Percentiles rank a stretch among this genome's conserved stretches.
These are phyloP conservation scores for Colletotrichum kahawae DNA, from an alignment of 2,329 filamentous ascomycete genomes.

Conservation along the genomic window DNA sequence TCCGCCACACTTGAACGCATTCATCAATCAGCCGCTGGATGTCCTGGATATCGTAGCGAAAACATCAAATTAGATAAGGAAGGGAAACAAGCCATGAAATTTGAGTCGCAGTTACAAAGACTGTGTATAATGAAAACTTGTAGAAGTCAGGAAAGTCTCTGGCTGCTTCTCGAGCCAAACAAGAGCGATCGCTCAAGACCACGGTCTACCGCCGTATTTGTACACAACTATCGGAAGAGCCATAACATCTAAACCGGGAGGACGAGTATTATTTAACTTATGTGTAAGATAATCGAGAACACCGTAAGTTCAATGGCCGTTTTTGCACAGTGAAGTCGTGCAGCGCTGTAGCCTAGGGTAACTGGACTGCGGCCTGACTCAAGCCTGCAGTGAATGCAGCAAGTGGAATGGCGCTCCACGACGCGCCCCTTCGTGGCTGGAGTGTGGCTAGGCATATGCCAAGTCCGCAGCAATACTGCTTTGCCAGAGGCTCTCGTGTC, in stretches of 20 bases:
- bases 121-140: rapidly evolving
- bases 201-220: not conserved
- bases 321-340: not conserved
- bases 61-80: not conserved
- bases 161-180: not conserved
- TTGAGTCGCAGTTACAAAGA: not conserved
- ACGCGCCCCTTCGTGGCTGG: too few species aligned
- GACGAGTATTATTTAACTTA: rapidly evolving
- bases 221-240: not conserved
- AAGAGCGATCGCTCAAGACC: not conserved
- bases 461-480: too few species aligned
- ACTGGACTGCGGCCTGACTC: not conserved
- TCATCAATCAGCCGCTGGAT: rapidly evolving
- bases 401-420: not conserved
- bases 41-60: rapidly evolving
- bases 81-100: rapidly evolving
- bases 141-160: not conserved
- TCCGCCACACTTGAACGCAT: rapidly evolving
- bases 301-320: not conserved
- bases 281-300: not conserved
- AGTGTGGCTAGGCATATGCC: too few species aligned
- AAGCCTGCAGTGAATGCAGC: not conserved
- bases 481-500: too few species aligned
- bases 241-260: not conserved
- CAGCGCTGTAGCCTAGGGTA: rapidly evolving